phyloP scores from a whole-genome alignment of 805 yeast genomes.

The Jamesozyma jinghongensis region DNA sequence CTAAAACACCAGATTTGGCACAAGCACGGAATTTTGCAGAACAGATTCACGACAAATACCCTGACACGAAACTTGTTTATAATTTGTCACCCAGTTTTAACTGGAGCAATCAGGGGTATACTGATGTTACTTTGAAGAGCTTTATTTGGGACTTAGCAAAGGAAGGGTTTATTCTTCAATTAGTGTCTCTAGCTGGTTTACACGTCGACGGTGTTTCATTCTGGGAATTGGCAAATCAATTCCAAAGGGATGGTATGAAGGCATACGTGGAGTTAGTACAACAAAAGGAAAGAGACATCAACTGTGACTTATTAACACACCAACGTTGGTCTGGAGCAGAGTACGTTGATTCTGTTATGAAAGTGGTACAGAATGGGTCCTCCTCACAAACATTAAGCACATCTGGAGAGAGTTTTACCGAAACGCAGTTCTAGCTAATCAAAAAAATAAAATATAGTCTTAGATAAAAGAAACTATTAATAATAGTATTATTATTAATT shows the following conservation, averaged over 20 bases:
- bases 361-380: constrained; percentile 36
- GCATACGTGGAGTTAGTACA: constrained; percentile 50
- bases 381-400: constrained; percentile 35
- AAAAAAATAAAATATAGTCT: neutral
- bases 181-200: constrained; percentile 52
- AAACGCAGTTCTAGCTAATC: constrained; percentile 19
- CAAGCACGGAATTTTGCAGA: constrained; percentile 43
- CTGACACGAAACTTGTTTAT: constrained; percentile 49
- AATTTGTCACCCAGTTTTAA: constrained; percentile 54
- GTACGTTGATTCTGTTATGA: constrained; percentile 39
- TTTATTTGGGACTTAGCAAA: constrained; percentile 48
- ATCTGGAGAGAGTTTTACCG: constrained; percentile 38
- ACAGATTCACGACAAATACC: constrained; percentile 38
- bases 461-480: neutral
- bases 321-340: constrained; percentile 60
- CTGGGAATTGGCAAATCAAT: constrained; percentile 41
- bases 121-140: constrained; percentile 36
- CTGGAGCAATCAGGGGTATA: constrained; percentile 51
- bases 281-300: constrained; percentile 35
- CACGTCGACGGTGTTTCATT: constrained; percentile 46
- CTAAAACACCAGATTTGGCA: constrained; percentile 46
- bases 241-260: constrained; percentile 46
- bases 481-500: no score
- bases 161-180: constrained; percentile 48
- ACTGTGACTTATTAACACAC: constrained; percentile 48